Base-by-base conservation (phyloP, 1,139 yeast species). In the Yamadazyma aaseri region DNA sequence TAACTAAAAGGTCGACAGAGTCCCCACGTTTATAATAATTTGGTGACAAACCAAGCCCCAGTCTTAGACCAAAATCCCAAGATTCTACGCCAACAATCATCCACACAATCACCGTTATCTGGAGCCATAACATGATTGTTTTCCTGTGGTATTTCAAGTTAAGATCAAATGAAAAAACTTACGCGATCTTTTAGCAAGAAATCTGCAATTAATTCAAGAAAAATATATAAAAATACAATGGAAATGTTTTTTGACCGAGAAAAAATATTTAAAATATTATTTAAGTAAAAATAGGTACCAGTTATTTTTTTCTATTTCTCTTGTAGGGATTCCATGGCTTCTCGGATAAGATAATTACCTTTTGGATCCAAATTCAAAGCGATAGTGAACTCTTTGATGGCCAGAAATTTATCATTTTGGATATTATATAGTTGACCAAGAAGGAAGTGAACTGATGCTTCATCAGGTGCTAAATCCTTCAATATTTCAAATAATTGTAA, bases 351-450 rank as follows among this genome's bases (percentile, higher is more conserved):
- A 50, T 86, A 94, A 36, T 87, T 81, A 0, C 97, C 97, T 55
- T 89, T 90, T 6, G 97, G 97, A 59, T 92, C 97, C 47, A 92
- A 69, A 51, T 87, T 86, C 61, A 87, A 71, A 0, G 98, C 97
- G 32, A 84, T 78, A 0, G 97, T 92, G 49, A 86, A 86, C 50
- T 87, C 95, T 47, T 79, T 78, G 28, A 92, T 77, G 1, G 98
- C 97, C 44, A 74, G 79, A 46, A 77, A 79, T 50, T 80, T 82
- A 45, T 86, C 80, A 22, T 83, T 81, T 45, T 83, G 77, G 24
- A 83, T 75, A 51, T 84, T 86, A 66, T 89, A 87, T 40, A 90
- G 69, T 55, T 89, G 90, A 13, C 97, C 98, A 32, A 92, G 67
- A 32, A 90, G 62, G 62, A 85, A 87, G 57, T 90, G 97, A 17